Conservation (phyloP, 2,329 filamentous ascomycete species). For the Sclerotinia trifoliorum region DNA sequence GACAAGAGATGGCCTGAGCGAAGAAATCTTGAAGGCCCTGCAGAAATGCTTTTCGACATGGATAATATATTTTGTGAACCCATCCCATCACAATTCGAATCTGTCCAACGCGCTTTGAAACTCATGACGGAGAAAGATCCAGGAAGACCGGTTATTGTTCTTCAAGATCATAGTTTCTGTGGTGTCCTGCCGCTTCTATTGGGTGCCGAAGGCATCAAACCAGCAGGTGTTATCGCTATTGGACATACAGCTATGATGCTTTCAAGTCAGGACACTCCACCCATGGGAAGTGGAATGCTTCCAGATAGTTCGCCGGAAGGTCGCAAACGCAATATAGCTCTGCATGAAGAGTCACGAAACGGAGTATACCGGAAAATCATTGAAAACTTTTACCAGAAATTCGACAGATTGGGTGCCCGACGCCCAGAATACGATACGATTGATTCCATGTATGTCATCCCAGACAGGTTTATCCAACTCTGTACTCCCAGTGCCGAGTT, state of each 20-base stretch:
- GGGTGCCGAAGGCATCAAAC: conserved; percentile 43
- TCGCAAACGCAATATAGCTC: conserved; percentile 39
- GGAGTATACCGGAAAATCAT: conserved; percentile 14
- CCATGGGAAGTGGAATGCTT: conserved; percentile 42
- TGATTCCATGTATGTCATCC: conserved; percentile 28
- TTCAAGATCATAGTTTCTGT: background rate
- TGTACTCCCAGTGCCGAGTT: conserved; percentile 1
- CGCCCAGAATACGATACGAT: background rate
- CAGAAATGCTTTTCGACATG: background rate
- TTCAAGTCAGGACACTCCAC: conserved; percentile 43
- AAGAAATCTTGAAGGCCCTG: background rate
- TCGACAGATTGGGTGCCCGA: conserved; percentile 37
- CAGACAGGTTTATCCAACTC: conserved; percentile 5
- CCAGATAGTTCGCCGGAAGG: conserved; percentile 43
- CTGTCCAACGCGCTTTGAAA: background rate
- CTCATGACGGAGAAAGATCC: conserved; percentile 7
- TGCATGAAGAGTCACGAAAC: conserved; percentile 25
- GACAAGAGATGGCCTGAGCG: background rate
- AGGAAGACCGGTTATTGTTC: background rate
- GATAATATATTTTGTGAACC: background rate
- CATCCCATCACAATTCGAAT: background rate
- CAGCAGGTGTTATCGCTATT: conserved; percentile 44
- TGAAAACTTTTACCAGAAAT: background rate
- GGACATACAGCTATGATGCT: conserved; percentile 41
- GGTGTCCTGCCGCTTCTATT: conserved; percentile 26